Evolutionary conservation across 2,329 filamentous ascomycete species (phyloP), one percentile per base, ranked within the genome.

Genomic region (Cladophialophora yegresii): DNA sequence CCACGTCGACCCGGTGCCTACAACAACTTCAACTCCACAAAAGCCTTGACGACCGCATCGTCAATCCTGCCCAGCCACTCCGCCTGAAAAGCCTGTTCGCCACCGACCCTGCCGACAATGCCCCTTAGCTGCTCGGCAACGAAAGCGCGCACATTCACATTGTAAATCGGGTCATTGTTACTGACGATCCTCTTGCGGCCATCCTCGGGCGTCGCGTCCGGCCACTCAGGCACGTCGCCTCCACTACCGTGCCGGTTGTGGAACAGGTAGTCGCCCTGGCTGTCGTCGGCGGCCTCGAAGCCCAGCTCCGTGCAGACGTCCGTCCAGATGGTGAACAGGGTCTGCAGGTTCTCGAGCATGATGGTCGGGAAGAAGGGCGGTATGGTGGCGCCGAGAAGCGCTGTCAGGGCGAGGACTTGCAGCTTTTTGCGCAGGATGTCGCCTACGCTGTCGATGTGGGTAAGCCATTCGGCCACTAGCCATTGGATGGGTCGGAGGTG

Each of bases 401-500:
- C 76, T 3, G 80, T 82, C 6, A 82, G 72, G 3, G 77, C 80
- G 2, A 82, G 75, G 13, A 76, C 75, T 62, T 79, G 78, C 2
- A 81, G 73, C 71, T 82, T 82, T 72, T 81, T 81, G 63, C 79
- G 77, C 43, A 75, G 76, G 16, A 77, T 75, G 61, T 78, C 78
- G 54, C 78, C 77, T 61, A 82, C 81, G 62, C 77, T 78, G 65
- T 82, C 80, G 67, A 81, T 81, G 65, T 81, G 79, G 32, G 72
- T 70, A 64, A 82, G 80, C 80, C 80, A 82, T 71, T 82, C 80
- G 0, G 73, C 75, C 7, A 82, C 60, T 22, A 82, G 71, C 80
- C 80, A 82, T 22, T 73, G 70, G 13, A 80, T 67, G 2, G 71
- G 69, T 16, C 33, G 51, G 6, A 30, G 16, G 51, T 50, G 51